phyloP scores from a whole-genome alignment of 75 land plant species.

The Gnetum montanum region DNA sequence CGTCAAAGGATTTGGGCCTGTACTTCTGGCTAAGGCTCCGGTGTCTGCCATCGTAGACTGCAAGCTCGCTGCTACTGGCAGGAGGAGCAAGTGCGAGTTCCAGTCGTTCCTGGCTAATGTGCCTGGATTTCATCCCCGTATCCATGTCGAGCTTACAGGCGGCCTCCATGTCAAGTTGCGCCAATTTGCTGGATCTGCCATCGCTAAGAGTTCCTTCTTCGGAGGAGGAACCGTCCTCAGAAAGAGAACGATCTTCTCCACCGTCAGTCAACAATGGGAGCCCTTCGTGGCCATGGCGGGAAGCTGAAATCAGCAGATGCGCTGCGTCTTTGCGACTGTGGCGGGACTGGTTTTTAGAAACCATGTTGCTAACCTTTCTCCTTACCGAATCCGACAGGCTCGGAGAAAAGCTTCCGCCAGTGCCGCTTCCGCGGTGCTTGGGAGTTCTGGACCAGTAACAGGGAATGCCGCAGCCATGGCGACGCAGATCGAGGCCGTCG shows the following conservation, averaged over 20 bases:
- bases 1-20: conserved; percentile 55
- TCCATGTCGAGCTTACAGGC: conserved; percentile 46
- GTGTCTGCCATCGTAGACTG: conserved; percentile 15
- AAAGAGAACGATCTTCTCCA: conserved; percentile 9
- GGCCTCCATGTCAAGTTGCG: conserved; percentile 59
- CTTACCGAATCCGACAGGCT: conserved; percentile 46
- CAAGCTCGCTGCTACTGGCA: conserved; percentile 2
- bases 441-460: conserved; percentile 51
- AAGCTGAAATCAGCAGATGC: conserved; percentile 24
- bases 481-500: conserved; percentile 46
- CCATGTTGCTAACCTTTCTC: conserved; percentile 35
- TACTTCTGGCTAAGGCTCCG: conserved; percentile 64
- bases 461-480: conserved; percentile 73
- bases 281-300: conserved; percentile 10
- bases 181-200: conserved; percentile 35
- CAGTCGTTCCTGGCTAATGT: conserved; percentile 37
- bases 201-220: conserved; percentile 18
- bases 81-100: conserved; percentile 7
- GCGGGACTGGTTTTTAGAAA: conserved; percentile 34
- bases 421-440: conserved; percentile 16
- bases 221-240: conserved; percentile 16
- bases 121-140: conserved; percentile 39
- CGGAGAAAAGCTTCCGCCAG: conserved; percentile 43
- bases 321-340: conserved; percentile 19
- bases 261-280: conserved; percentile 13